Base-by-base conservation (phyloP, 2,329 filamentous ascomycete genomes). In the Claviceps purpurea region DNA sequence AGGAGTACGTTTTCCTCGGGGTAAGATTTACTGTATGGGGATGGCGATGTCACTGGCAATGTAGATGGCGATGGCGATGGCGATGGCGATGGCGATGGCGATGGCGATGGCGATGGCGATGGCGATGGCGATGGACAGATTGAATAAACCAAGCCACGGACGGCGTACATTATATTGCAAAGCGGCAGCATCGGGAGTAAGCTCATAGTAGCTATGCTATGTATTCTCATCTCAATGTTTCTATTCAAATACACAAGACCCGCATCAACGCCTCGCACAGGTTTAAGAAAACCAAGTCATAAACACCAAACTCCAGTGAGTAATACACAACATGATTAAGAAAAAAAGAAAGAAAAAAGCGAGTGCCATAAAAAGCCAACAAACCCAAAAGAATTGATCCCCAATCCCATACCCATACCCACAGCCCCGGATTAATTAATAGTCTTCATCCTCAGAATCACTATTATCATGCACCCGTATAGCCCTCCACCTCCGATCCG, bases 401-500 rank as follows among this genome's bases (percentile, higher is more conserved):
- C 18, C 18, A 18, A 18, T 18, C 18, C 18, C 18, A 18, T 18
- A 18, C 1, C 18, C 18, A 34, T 11, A 34, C 10, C 26, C 26
- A 30, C 26, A 30, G 26, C 26, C 26, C 26, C 10, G 4, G 30
- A 34, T 22, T 18, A 18, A 18, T 46, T 30, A 55, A n/a, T 71
- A 73, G 47, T 70, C 72, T n/a, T 76, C 74, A 49, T 88, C 84
- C 50, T 89, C 86, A 37, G 82, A 86, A 62, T 91, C 87, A 57
- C 83, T 86, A 42, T 73, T 68, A 47, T 91, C 86, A 57, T 93
- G 85, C 2, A 85, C 81, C 53, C 90, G 67, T 24, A 94, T 73
- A 2, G 87, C 85, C 53, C 88, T 78, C 66, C 90, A 94, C 57
- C 87, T 75, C 55, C 89, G 76, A 54, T 81, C 85, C 1, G 87